These are phyloP conservation scores for Naganishia liquefaciens DNA, from an alignment of 1,284 basidiomycete species.

Conservation along the genomic window DNA sequence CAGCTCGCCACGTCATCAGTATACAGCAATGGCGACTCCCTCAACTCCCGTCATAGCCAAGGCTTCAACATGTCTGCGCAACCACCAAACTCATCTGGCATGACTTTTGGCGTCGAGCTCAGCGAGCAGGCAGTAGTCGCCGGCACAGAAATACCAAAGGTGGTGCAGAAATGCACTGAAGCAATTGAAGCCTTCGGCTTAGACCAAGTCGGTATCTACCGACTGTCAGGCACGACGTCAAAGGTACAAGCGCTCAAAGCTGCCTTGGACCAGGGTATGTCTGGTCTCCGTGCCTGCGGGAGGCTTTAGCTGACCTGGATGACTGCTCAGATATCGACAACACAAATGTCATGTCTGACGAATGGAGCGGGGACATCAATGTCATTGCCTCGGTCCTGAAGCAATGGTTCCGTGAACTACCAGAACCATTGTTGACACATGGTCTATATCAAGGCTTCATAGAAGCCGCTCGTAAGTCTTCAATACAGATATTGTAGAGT, in stretches of 20 bases:
- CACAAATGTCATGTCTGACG: constrained; percentile 80
- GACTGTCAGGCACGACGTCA: constrained; percentile 86
- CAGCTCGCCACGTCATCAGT: constrained; percentile 8
- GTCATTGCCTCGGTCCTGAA: constrained; percentile 92
- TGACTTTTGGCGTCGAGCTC: constrained; percentile 88
- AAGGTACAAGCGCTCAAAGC: constrained; percentile 82
- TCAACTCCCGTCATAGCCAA: constrained; percentile 9
- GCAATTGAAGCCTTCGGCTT: constrained; percentile 88
- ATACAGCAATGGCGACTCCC: constrained; percentile 25
- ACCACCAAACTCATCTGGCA: constrained; percentile 38
- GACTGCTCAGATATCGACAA: constrained; percentile 69
- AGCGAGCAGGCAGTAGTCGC: constrained; percentile 89
- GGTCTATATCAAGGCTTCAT: constrained; percentile 86
- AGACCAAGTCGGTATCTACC: constrained; percentile 84
- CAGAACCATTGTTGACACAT: constrained; percentile 87
- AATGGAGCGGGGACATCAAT: constrained; percentile 93
- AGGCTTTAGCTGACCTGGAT: constrained; percentile 4
- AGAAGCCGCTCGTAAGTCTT: constrained; percentile 82
- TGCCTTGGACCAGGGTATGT: constrained; percentile 76
- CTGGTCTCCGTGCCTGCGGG: background rate
- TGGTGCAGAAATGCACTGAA: constrained; percentile 85
- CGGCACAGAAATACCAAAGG: constrained; percentile 80
- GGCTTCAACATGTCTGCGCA: constrained; percentile 1
- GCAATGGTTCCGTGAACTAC: constrained; percentile 93
- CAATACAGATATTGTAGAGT: background rate